Evolutionary conservation across 2,329 filamentous ascomycete genomes (phyloP), one percentile per base, ranked within the genome.

Genomic region (Aspergillus hortae): DNA sequence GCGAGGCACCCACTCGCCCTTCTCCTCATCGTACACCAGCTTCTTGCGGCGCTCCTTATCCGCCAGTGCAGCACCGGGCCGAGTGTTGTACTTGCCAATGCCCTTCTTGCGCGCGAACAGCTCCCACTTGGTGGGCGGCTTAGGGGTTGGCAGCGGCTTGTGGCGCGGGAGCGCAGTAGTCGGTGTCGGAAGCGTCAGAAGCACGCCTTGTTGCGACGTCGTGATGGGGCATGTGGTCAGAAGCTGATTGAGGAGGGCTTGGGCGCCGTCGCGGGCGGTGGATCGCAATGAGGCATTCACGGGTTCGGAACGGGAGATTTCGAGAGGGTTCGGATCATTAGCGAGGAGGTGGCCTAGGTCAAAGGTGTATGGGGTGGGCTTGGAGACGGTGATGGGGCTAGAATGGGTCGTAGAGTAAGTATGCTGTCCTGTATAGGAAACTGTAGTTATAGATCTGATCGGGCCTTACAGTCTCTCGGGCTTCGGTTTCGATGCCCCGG

Each of bases 21-120:
- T 88, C 53, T 80, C 84, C 73, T 95, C 89, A 72, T 97, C 90
- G 71, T 87, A 97, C 51, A 87, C 84, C 63, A 92, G 76, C 76
- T 96, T 88, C 71, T 76, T 76, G 57, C 70, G 67, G 38, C 84
- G 81, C 81, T 74, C 79, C 56, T 85, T 81, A 72, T 86, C 80
- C 68, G 94, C 90, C 60, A 88, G 62, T 9, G 67, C 64, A 6
- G 64, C 69, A n/a, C 73, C 74, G 15, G 71, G 65, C 51, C 67
- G 84, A 60, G 84, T 88, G 82, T 92, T 95, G 74, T 86, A 85
- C 77, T 88, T 89, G 76, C 75, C 75, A 48, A 99, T 97, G 51
- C 94, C 94, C 81, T 96, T 95, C 84, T 95, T 95, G 72, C 86
- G 88, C 43, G 94, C 94, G 77, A 99, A 99, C 66, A 87, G 84